phyloP scores from a whole-genome alignment of 2,329 filamentous ascomycete species.

The Botrytis hyacinthi region DNA sequence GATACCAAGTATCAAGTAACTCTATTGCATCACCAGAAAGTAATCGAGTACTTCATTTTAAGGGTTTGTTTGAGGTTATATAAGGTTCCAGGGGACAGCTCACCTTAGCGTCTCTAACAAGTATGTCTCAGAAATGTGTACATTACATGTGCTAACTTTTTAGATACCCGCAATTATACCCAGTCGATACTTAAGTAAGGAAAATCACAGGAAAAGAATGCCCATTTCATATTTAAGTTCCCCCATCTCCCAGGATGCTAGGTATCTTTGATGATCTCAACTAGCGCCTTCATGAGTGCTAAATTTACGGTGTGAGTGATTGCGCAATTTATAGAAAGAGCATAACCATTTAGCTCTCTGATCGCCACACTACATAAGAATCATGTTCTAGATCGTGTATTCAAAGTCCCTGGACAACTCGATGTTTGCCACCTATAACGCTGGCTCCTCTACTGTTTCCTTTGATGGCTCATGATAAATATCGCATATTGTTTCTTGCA shows the following conservation, averaged over 20 bases:
- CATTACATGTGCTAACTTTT: not conserved
- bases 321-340: not conserved
- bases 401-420: not conserved
- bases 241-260: not conserved
- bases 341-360: not conserved
- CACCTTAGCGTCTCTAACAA: not conserved
- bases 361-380: not conserved
- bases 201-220: not conserved
- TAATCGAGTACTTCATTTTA: not conserved
- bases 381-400: not conserved
- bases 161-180: not conserved
- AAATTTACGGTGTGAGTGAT: not conserved
- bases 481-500: not conserved
- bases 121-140: not conserved
- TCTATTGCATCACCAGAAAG: not conserved
- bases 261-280: not conserved
- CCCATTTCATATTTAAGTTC: not conserved
- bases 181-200: not conserved
- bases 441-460: not conserved
- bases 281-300: not conserved
- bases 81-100: not conserved
- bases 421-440: not conserved
- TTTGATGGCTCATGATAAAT: not conserved
- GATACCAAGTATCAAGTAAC: not conserved
- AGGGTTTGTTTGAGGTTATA: not conserved